Evolutionary conservation across 2,329 filamentous ascomycete genomes (phyloP).

Genomic region (Pseudogymnoascus verrucosus): DNA sequence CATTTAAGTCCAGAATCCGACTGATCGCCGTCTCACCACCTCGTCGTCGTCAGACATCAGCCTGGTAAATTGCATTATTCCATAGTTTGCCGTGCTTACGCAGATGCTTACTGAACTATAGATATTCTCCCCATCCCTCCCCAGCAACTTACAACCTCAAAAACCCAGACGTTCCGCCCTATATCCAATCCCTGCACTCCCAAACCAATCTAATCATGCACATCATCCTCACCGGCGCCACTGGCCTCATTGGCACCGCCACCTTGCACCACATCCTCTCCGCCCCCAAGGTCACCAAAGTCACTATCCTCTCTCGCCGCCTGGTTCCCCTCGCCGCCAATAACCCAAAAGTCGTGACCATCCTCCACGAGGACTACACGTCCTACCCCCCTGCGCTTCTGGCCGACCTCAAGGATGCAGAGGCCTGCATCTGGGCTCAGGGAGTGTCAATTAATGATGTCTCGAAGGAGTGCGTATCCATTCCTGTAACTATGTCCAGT

Average conservation of each 20-base stretch:
- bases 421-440: slow-evolving; percentile 66
- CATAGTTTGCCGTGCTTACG: not conserved
- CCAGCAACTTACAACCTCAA: not conserved
- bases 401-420: slow-evolving; percentile 51
- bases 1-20: not conserved
- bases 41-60: not conserved
- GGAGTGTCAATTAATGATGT: slow-evolving; percentile 57
- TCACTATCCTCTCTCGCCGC: slow-evolving; percentile 60
- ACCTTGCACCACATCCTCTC: slow-evolving; percentile 56
- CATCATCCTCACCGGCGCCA: slow-evolving; percentile 61
- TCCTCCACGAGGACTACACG: slow-evolving; percentile 60
- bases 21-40: not conserved
- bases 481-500: not conserved
- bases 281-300: slow-evolving; percentile 44
- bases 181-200: not conserved
- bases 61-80: not conserved
- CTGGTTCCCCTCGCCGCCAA: slow-evolving; percentile 56
- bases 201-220: slow-evolving; percentile 37
- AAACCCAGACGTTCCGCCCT: not conserved
- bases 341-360: slow-evolving; percentile 54
- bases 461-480: slow-evolving; percentile 42
- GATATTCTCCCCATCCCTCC: not conserved
- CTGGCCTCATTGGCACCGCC: slow-evolving; percentile 55
- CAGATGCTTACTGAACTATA: not conserved
- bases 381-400: slow-evolving; percentile 52